Evolutionary conservation across 805 yeast species (phyloP).

Genomic region (Metahyphopichia silvanorum): DNA sequence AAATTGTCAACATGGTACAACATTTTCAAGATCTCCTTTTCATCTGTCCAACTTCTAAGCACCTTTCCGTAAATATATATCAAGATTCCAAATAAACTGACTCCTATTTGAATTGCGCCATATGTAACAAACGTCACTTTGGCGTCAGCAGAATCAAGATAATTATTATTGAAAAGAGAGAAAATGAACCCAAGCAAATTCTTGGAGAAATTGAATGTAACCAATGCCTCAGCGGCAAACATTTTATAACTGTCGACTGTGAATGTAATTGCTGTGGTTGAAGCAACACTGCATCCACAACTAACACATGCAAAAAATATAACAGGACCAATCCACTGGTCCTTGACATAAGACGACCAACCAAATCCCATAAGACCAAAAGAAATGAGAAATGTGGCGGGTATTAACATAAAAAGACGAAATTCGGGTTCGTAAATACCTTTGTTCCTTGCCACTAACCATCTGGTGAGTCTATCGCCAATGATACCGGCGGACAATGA

Average conservation of each 20-base stretch:
- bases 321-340: slow-evolving; percentile 57
- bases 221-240: slow-evolving; percentile 59
- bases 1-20: slow-evolving; percentile 17
- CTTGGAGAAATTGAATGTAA: slow-evolving; percentile 52
- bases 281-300: slow-evolving; percentile 59
- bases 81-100: slow-evolving; percentile 49
- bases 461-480: slow-evolving; percentile 47
- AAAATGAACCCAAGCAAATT: slow-evolving; percentile 54
- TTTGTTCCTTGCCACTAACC: slow-evolving; percentile 40
- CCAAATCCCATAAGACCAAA: slow-evolving; percentile 64
- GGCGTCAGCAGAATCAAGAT: slow-evolving; percentile 38
- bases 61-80: slow-evolving; percentile 54
- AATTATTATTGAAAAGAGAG: slow-evolving; percentile 53
- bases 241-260: slow-evolving; percentile 54
- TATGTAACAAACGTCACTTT: slow-evolving; percentile 48
- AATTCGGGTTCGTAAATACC: slow-evolving; percentile 66
- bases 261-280: slow-evolving; percentile 60
- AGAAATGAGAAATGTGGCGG: slow-evolving; percentile 40
- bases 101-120: slow-evolving; percentile 48
- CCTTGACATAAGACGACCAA: slow-evolving; percentile 48
- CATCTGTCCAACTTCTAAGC: slow-evolving; percentile 50
- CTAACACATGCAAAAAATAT: slow-evolving; percentile 53
- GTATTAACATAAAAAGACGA: slow-evolving; percentile 51
- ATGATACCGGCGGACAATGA: slow-evolving; percentile 50
- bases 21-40: slow-evolving; percentile 36